phyloP scores from a whole-genome alignment of 75 land plant genomes.

The Pinus tabuliformis region DNA sequence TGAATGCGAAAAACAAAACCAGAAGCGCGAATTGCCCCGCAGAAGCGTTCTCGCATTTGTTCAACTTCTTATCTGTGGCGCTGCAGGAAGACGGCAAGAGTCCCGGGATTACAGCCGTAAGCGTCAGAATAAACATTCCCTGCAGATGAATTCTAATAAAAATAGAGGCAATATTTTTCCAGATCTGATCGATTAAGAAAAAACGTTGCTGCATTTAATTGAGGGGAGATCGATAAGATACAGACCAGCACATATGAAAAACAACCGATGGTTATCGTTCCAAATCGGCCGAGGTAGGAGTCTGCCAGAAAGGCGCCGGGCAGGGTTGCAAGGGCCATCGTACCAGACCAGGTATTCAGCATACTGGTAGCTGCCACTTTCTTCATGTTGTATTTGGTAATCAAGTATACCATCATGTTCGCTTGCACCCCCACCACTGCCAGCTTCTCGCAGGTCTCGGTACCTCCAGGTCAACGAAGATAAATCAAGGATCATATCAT shows the following conservation, averaged over 20 bases:
- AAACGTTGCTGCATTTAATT: neutral
- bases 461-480: neutral
- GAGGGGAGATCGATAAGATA: neutral
- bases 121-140: neutral
- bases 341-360: constrained; percentile 33
- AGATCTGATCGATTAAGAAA: neutral
- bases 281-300: constrained; percentile 36
- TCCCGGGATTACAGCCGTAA: neutral
- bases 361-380: constrained; percentile 22
- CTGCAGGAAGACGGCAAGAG: neutral
- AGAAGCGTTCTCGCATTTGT: neutral
- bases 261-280: constrained; percentile 32
- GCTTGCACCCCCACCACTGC: neutral
- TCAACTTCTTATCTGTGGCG: neutral
- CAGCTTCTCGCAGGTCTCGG: neutral
- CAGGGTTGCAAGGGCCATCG: constrained; percentile 25
- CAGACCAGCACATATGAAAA: constrained; percentile 20
- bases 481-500: neutral
- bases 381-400: constrained; percentile 11
- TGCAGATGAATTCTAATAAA: neutral
- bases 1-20: neutral
- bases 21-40: constrained; percentile 4
- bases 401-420: constrained; percentile 21
- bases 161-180: neutral
- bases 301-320: constrained; percentile 39